Evolutionary conservation across 2,329 filamentous ascomycete species (phyloP).

Genomic region (Fusarium robinianum): DNA sequence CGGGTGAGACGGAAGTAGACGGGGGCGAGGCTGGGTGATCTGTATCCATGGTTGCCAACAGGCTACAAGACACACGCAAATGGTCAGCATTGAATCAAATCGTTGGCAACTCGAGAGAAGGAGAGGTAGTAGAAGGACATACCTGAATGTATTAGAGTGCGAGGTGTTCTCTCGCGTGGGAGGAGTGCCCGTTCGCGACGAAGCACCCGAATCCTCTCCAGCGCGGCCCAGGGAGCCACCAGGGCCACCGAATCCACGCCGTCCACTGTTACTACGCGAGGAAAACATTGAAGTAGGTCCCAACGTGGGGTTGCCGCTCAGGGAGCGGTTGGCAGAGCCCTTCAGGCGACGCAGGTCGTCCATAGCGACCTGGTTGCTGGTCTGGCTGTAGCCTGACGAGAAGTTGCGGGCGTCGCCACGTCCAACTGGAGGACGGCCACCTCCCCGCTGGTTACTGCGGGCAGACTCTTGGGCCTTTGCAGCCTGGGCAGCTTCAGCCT

Average conservation of each 20-base stretch:
- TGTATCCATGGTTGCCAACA: conserved; percentile 64
- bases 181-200: conserved; percentile 88
- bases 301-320: conserved; percentile 68
- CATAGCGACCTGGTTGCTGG: conserved; percentile 85
- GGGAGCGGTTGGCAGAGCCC: conserved; percentile 59
- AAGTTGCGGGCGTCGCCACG: conserved; percentile 88
- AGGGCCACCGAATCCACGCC: conserved; percentile 77
- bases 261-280: conserved; percentile 88
- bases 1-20: conserved; percentile 68
- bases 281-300: conserved; percentile 87
- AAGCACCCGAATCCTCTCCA: conserved; percentile 83
- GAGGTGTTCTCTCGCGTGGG: conserved; percentile 64
- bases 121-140: no score
- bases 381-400: conserved; percentile 72
- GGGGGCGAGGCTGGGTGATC: conserved; percentile 72
- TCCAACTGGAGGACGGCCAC: conserved; percentile 72
- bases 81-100: no score
- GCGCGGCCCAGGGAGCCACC: conserved; percentile 72
- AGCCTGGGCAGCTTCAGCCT: conserved; percentile 74
- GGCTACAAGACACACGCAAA: conserved; percentile 45
- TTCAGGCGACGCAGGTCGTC: conserved; percentile 89
- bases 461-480: conserved; percentile 79
- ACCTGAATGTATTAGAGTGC: conserved; percentile 93
- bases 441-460: conserved; percentile 66
- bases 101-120: no score